Evolutionary conservation across 768 basidiomycete species (phyloP), one percentile per base, ranked within the genome.

Genomic region (Arthromyces matolae): DNA sequence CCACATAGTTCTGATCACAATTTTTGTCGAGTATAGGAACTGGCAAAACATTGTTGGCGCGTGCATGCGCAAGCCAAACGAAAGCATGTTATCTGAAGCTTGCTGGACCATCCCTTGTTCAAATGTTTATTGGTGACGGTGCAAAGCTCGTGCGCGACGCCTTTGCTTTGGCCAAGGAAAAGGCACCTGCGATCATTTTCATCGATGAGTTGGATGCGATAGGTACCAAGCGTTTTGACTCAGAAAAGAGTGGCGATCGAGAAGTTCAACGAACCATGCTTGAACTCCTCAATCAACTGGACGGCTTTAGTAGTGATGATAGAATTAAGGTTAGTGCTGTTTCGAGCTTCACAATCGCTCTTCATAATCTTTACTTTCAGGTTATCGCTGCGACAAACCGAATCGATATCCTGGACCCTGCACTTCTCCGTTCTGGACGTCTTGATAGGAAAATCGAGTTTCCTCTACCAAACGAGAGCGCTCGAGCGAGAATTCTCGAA

Each of bases 241-340:
- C 90, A 14, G 95, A 98, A 69, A 99, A 98, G 79, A 91, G 91
- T 60, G 96, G 96, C 52, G 96, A 99, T 67, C 82, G 96, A 64
- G 96, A 99, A 65, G 96, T 99, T n/a, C 96, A 99, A 68, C 75
- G 96, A 52, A 99, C 96, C n/a, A 99, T 99, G 96, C 75, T 99
- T 62, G 96, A 99, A 64, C 77, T 99, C 36, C 80, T 99, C 53
- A 99, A 99, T 66, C 96, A 99, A 68, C 74, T 98, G 34, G 96
- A 99, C 60, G 96, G 96, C 24, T 99, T 99, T 70, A 88, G 91
- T 51, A 93, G 90, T 57, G 94, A 98, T 60, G 90, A 93, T 49
- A 81, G 94, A 54, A 99, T 99, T 74, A 99, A 99, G 83, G 94
- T 86, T 56, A 36, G 72, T 44, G 28, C 22, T 32, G 40, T 29